Percentiles rank a stretch among this genome's conserved stretches.
These are phyloP conservation scores for Podaxis sp. DNA, from an alignment of 768 basidiomycete genomes.

Conservation along the genomic window DNA sequence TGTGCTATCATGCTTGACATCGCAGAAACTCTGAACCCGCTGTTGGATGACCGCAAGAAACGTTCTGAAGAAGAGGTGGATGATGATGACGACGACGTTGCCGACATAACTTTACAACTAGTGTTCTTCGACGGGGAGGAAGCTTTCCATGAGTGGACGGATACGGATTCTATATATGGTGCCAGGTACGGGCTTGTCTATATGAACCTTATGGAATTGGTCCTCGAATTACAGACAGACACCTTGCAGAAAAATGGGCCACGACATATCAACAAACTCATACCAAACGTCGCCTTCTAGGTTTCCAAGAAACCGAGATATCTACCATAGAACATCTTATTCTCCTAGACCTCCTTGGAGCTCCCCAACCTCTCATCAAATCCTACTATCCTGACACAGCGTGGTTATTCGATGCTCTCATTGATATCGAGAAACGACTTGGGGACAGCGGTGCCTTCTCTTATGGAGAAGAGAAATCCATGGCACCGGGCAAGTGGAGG, in stretches of 20 bases:
- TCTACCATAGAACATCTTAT: constrained; percentile 85
- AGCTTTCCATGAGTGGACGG: constrained; percentile 88
- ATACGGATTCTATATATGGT: constrained; percentile 91
- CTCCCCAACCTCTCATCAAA: constrained; percentile 65
- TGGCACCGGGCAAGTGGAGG: constrained; percentile 45
- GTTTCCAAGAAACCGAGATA: constrained; percentile 57
- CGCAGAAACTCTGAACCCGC: constrained; percentile 74
- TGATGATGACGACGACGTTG: constrained; percentile 49
- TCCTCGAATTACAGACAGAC: constrained; percentile 39
- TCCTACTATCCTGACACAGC: constrained; percentile 86
- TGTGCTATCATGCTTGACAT: constrained; percentile 94
- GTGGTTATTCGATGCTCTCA: constrained; percentile 86
- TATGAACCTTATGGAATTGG: not conserved
- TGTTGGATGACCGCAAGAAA: constrained; percentile 58
- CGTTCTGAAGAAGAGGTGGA: constrained; percentile 51
- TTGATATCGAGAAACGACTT: constrained; percentile 66
- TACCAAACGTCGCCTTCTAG: constrained; percentile 51
- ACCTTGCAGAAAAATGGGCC: constrained; percentile 86
- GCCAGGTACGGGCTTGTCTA: constrained; percentile 54
- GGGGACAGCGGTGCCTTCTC: constrained; percentile 59
- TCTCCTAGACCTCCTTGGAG: constrained; percentile 88
- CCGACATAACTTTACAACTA: constrained; percentile 84
- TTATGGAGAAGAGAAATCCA: constrained; percentile 36
- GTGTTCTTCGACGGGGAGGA: constrained; percentile 99
- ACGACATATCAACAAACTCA: constrained; percentile 60